Conservation (phyloP, 2,329 filamentous ascomycete species). For the Cladosporium colombiae region DNA sequence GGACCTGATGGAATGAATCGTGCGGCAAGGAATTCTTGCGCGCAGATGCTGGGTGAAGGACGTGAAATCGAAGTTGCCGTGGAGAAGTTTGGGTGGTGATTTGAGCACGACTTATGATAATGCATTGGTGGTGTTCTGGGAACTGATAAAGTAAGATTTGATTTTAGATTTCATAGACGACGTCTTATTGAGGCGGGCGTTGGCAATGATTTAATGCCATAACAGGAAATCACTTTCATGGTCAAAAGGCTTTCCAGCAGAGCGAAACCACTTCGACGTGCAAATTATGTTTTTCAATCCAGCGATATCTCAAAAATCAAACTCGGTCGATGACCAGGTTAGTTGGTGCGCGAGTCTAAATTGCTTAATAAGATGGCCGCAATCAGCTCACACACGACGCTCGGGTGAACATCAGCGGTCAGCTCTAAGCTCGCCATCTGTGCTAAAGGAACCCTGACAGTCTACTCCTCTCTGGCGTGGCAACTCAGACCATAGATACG, state of each 20-base stretch:
- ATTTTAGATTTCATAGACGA: neutral
- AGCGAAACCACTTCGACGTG: neutral
- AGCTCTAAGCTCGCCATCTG: neutral
- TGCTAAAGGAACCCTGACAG: neutral
- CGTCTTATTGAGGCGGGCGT: neutral
- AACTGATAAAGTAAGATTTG: neutral
- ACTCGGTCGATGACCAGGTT: neutral
- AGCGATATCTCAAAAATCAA: neutral
- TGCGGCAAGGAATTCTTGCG: slow-evolving; percentile 60
- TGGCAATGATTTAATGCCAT: neutral
- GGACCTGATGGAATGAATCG: slow-evolving; percentile 65
- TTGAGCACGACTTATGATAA: neutral
- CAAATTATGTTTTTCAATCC: neutral
- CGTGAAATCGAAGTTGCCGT: slow-evolving; percentile 55
- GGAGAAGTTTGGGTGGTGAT: slow-evolving; percentile 70
- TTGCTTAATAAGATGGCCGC: neutral
- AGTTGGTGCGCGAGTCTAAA: neutral
- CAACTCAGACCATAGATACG: neutral
- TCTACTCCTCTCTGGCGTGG: neutral
- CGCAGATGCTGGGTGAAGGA: slow-evolving; percentile 51
- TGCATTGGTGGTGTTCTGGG: neutral
- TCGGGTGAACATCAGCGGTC: neutral
- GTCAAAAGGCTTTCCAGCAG: neutral
- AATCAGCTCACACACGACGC: neutral
- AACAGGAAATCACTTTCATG: neutral